Conservation (phyloP, 83 land plant species). For the Picea engelmannii region DNA sequence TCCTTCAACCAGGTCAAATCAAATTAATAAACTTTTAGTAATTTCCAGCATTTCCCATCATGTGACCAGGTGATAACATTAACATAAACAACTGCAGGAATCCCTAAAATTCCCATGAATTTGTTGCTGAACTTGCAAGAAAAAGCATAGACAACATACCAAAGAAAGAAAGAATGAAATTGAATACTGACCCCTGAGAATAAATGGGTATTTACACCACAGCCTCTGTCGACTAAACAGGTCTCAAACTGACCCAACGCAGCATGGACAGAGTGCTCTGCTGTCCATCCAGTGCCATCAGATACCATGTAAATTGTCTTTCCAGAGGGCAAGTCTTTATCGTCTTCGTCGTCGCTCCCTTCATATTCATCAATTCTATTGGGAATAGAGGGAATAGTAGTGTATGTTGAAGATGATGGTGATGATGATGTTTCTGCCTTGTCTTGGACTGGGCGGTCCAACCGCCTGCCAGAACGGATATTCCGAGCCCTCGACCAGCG, state of each 20-base stretch:
- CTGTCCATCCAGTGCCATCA: slow-evolving; percentile 99
- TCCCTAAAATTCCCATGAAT: neutral
- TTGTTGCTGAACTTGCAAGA: neutral
- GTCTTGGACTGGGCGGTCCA: slow-evolving; percentile 26
- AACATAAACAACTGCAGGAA: too few relatives aligned
- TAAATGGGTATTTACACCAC: slow-evolving; percentile 88
- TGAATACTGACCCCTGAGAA: slow-evolving; percentile 74
- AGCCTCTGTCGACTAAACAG: slow-evolving; percentile 78
- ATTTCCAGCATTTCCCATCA: too few relatives aligned
- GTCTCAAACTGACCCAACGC: slow-evolving; percentile 96
- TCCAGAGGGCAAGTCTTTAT: slow-evolving; percentile 6
- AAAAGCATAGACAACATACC: neutral
- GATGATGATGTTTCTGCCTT: neutral
- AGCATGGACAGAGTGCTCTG: slow-evolving; percentile 85
- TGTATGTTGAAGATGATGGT: neutral
- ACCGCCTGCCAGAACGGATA: slow-evolving; percentile 44
- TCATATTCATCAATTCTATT: slow-evolving; percentile 8
- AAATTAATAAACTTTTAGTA: too few relatives aligned
- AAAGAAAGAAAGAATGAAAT: slow-evolving; percentile 5
- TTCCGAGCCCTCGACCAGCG: slow-evolving; percentile 76
- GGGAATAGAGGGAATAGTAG: neutral
- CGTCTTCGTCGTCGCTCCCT: neutral
- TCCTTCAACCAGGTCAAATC: too few relatives aligned
- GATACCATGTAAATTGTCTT: slow-evolving; percentile 94
- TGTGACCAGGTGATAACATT: too few relatives aligned